Evolutionary conservation across 495 filamentous ascomycete species (phyloP).

Genomic region (Bathelium albidoporum): DNA sequence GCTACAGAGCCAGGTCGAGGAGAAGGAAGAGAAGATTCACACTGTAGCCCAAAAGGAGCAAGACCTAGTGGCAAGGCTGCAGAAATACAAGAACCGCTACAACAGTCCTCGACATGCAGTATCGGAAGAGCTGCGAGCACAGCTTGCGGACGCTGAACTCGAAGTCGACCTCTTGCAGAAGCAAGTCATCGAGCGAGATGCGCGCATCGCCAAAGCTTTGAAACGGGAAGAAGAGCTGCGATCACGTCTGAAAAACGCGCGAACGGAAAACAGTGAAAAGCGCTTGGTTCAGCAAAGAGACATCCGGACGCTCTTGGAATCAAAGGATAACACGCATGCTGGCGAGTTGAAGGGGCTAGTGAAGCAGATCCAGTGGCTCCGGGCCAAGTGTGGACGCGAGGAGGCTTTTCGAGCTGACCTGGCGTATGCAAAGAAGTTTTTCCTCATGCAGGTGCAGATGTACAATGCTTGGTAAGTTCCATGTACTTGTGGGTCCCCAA

Average conservation of each 20-base stretch:
- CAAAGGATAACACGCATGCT: slow-evolving; percentile 49
- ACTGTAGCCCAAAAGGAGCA: slow-evolving; percentile 10
- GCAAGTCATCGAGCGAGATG: slow-evolving; percentile 12
- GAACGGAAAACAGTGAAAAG: slow-evolving; percentile 5
- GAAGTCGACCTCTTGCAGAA: slow-evolving; percentile 11
- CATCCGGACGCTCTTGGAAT: slow-evolving; percentile 5
- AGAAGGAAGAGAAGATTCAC: slow-evolving; percentile 16
- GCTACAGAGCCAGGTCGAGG: slow-evolving; percentile 13
- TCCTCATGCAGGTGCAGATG: slow-evolving; percentile 69
- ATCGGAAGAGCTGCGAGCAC: slow-evolving; percentile 5
- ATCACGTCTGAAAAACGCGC: slow-evolving; percentile 7
- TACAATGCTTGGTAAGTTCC: slow-evolving; percentile 73
- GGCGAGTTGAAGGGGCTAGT: slow-evolving; percentile 74
- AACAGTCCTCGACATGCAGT: not conserved
- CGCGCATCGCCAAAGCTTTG: slow-evolving; percentile 1
- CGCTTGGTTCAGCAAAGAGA: slow-evolving; percentile 12
- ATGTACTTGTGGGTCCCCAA: slow-evolving; percentile 13
- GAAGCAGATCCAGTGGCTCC: slow-evolving; percentile 83
- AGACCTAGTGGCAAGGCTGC: slow-evolving; percentile 14
- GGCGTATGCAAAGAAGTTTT: slow-evolving; percentile 67
- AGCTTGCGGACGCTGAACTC: slow-evolving; percentile 12
- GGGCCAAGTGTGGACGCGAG: slow-evolving; percentile 67
- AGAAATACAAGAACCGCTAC: not conserved
- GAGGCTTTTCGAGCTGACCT: slow-evolving; percentile 65
- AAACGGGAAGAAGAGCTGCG: slow-evolving; percentile 15